Conservation (phyloP, 1,139 yeast species). For the Candida pseudocylindracea region DNA sequence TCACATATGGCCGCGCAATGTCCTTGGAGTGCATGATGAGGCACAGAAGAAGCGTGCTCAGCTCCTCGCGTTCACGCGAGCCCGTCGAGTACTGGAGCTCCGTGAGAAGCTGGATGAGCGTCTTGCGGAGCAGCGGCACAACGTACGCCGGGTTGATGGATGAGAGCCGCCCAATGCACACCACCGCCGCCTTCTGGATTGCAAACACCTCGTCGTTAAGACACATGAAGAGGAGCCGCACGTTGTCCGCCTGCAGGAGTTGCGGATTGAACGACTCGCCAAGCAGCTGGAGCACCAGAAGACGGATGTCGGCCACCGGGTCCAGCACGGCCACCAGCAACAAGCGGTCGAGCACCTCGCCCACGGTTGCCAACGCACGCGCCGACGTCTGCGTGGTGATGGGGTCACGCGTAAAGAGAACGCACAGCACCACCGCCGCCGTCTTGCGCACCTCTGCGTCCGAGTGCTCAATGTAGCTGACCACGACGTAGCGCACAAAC, state of each 20-base stretch:
- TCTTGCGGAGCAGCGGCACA: conserved; percentile 76
- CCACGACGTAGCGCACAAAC: conserved; percentile 66
- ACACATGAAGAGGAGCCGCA: conserved; percentile 66
- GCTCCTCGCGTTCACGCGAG: conserved; percentile 68
- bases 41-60: conserved; percentile 53
- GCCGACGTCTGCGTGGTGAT: conserved; percentile 73
- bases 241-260: conserved; percentile 82
- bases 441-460: conserved; percentile 61
- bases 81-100: conserved; percentile 64
- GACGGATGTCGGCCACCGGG: conserved; percentile 61
- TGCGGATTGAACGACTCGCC: conserved; percentile 67
- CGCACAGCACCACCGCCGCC: conserved; percentile 71
- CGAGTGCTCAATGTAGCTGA: conserved; percentile 62
- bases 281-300: conserved; percentile 54
- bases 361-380: conserved; percentile 64
- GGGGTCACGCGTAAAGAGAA: conserved; percentile 60
- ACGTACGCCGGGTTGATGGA: conserved; percentile 86
- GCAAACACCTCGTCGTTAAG: conserved; percentile 78
- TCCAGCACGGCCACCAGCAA: conserved; percentile 81
- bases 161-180: conserved; percentile 65
- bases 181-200: conserved; percentile 62
- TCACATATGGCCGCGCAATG: conserved; percentile 71
- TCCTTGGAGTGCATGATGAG: conserved; percentile 62
- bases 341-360: conserved; percentile 63
- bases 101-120: conserved; percentile 66